These are phyloP conservation scores for Cynara cardunculus DNA, from an alignment of 129 eudicot species.

Conservation along the genomic window DNA sequence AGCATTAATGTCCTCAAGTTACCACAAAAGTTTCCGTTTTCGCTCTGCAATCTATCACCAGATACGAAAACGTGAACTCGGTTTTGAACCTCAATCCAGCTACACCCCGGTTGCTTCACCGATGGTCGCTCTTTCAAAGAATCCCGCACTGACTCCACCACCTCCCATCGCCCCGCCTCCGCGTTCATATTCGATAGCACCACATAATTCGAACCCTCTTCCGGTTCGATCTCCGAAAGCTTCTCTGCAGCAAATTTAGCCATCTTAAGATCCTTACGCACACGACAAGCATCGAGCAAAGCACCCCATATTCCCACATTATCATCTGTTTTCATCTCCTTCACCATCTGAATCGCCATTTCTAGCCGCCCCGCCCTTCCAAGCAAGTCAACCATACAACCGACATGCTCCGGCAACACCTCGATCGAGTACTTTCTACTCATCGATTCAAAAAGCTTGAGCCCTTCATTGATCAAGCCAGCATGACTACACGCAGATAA, in stretches of 20 bases:
- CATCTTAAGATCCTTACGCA: slow-evolving; percentile 35
- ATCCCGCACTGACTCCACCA: slow-evolving; percentile 44
- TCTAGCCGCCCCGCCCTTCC: slow-evolving; percentile 56
- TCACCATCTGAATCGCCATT: slow-evolving; percentile 37
- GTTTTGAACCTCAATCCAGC: slow-evolving; percentile 57
- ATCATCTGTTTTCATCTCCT: slow-evolving; percentile 32
- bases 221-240: slow-evolving; percentile 50
- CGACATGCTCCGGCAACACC: slow-evolving; percentile 50
- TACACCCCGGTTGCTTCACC: slow-evolving; percentile 53
- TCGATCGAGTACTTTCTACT: slow-evolving; percentile 30
- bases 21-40: slow-evolving; percentile 5
- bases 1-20: not conserved
- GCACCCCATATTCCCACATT: slow-evolving; percentile 64
- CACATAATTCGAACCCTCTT: slow-evolving; percentile 39
- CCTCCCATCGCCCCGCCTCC: slow-evolving; percentile 53
- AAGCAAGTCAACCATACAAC: slow-evolving; percentile 59
- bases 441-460: slow-evolving; percentile 38
- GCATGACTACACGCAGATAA: slow-evolving; percentile 59
- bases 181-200: slow-evolving; percentile 50
- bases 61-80: slow-evolving; percentile 38
- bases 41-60: slow-evolving; percentile 12
- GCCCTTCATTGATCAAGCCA: slow-evolving; percentile 43
- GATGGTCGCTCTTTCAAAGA: slow-evolving; percentile 30
- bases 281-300: slow-evolving; percentile 40
- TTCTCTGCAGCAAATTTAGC: slow-evolving; percentile 45